Evolutionary conservation across 805 yeast species (phyloP).

Genomic region (Kazachstania bromeliacearum): DNA sequence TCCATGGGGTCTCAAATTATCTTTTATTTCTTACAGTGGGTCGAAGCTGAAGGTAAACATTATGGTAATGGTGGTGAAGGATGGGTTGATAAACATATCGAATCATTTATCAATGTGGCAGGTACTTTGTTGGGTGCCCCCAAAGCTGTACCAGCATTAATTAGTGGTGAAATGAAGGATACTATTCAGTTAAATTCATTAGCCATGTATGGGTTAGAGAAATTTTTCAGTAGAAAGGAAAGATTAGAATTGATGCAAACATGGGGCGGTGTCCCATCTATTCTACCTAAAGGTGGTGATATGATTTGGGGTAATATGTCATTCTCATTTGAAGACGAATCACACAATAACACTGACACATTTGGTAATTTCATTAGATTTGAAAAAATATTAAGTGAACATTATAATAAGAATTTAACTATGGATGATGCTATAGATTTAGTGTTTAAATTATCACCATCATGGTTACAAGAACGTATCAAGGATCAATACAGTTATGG

Average conservation of each 20-base stretch:
- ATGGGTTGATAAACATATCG: constrained; percentile 85
- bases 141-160: constrained; percentile 78
- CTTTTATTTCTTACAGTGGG: constrained; percentile 92
- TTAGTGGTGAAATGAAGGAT: constrained; percentile 98
- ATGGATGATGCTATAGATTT: constrained; percentile 59
- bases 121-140: constrained; percentile 94
- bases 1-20: constrained; percentile 95
- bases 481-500: constrained; percentile 72
- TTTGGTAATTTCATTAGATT: constrained; percentile 72
- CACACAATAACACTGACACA: constrained; percentile 31
- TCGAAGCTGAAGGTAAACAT: constrained; percentile 69
- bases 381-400: constrained; percentile 10
- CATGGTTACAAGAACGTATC: constrained; percentile 63
- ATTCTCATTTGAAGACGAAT: constrained; percentile 62
- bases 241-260: constrained; percentile 76
- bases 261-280: constrained; percentile 87
- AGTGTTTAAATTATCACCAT: constrained; percentile 56
- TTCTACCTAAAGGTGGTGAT: constrained; percentile 95
- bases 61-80: constrained; percentile 85
- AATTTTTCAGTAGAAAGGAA: constrained; percentile 83
- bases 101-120: constrained; percentile 73
- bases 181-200: constrained; percentile 88
- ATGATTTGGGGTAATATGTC: constrained; percentile 73
- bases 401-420: constrained; percentile 42
- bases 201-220: constrained; percentile 90